Base-by-base conservation (phyloP, 257 asterid species). In the Plantago elongata region DNA sequence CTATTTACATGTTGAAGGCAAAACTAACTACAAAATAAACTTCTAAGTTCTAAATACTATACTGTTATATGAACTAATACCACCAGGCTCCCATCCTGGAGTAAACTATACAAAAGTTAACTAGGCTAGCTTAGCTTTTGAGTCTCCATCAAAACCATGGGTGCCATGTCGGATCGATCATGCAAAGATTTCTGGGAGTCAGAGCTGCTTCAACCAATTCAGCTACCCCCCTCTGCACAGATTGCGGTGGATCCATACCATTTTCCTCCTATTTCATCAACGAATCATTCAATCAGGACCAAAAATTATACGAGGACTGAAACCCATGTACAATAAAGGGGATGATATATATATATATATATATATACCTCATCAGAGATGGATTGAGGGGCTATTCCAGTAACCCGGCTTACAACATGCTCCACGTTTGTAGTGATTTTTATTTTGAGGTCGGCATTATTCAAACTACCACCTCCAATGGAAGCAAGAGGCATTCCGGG, bases 161-260 rank as follows among this genome's bases (percentile, higher is more conserved):
- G 71, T 93, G 99, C 96, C 99, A 89, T 2, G 97, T 93, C 0
- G 97, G 99, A 77, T 93, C 99, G 97, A 93, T 93, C 97, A 89
- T 93, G 83, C 97, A 93, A 58, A 93, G 82, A 79, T 93, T 83
- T 68, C 99, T 81, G 60, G 99, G 94, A 67, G 86, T 81, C 57
- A 89, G 87, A 45, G 99, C 95, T 50, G 99, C 91, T 57, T 93
- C 97, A 50, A 93, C 97, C 68, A 93, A 75, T 75, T 87, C 99
- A 11, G 92, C 89, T 37, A 93, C 95, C 30, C 96, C 95, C 80
- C 85, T 86, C 84, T 93, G 99, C 77, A 93, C 95, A 16, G 95
- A 87, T 57, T 93, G 97, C 15, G 97, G 96, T 14, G 96, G 97
- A 69, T 93, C 97, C 63, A 82, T 85, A 48, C 81, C 79, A 57